A percentile compares a stretch with the other conserved stretches of the same genome.
These are phyloP conservation scores for Candida quercuum DNA, from an alignment of 805 yeast genomes.

Conservation along the genomic window DNA sequence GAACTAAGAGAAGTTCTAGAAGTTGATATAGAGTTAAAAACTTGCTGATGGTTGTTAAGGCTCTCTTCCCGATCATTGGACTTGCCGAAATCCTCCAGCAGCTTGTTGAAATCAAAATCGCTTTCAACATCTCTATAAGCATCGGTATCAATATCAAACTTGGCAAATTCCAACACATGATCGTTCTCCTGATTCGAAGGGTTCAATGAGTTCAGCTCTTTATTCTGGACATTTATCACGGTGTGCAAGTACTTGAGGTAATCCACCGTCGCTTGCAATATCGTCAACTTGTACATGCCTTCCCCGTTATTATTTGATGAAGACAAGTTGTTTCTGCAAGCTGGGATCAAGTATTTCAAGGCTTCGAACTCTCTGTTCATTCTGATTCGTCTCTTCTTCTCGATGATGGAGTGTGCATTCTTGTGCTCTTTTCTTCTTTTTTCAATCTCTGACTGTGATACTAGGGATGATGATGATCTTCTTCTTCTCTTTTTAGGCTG, in stretches of 20 bases:
- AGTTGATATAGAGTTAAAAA: slow-evolving; percentile 3
- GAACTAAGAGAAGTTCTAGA: neutral
- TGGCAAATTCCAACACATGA: slow-evolving; percentile 43
- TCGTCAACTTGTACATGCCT: slow-evolving; percentile 77
- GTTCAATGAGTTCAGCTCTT: slow-evolving; percentile 30
- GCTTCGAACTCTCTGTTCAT: slow-evolving; percentile 84
- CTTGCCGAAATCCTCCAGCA: slow-evolving; percentile 13
- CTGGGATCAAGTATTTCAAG: slow-evolving; percentile 70
- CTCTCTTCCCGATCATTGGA: slow-evolving; percentile 8
- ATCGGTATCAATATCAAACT: slow-evolving; percentile 53
- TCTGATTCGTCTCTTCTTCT: slow-evolving; percentile 70
- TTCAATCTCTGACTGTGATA: slow-evolving; percentile 28
- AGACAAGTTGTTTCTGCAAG: slow-evolving; percentile 46
- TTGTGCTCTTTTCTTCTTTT: slow-evolving; percentile 43
- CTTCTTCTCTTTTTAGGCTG: slow-evolving; percentile 22
- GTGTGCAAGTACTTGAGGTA: slow-evolving; percentile 68
- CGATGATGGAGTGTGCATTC: slow-evolving; percentile 70
- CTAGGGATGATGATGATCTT: slow-evolving; percentile 19
- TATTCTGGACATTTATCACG: slow-evolving; percentile 45
- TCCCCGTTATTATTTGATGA: slow-evolving; percentile 31
- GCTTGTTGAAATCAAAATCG: slow-evolving; percentile 43
- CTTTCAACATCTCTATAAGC: slow-evolving; percentile 52
- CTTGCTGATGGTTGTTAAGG: neutral
- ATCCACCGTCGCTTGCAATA: slow-evolving; percentile 77
- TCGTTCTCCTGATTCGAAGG: slow-evolving; percentile 6